A percentile compares a stretch with the other conserved stretches of the same genome.
Conservation (phyloP, 768 basidiomycete genomes). For the Filobasidium floriforme region DNA sequence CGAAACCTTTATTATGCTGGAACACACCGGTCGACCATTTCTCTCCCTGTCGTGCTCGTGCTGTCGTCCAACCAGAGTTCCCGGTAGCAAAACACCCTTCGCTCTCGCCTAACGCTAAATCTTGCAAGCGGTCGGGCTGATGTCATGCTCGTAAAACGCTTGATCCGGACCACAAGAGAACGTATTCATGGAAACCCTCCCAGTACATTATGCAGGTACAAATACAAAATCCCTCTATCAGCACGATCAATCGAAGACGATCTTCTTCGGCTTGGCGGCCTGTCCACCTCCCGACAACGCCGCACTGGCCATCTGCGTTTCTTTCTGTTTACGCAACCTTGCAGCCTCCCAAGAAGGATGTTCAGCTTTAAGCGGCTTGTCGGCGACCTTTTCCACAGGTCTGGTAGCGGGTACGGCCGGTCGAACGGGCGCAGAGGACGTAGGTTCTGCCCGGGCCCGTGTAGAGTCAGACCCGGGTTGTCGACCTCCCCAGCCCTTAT, state of each 20-base stretch:
- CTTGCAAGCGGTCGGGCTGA: no score
- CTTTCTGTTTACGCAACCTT: slow-evolving; percentile 57
- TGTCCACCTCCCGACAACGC: slow-evolving; percentile 26
- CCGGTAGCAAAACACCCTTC: no score
- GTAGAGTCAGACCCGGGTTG: not conserved
- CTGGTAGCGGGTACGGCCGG: not conserved
- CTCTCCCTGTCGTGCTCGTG: no score
- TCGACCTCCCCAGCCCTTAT: slow-evolving; percentile 10
- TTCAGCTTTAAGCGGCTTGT: slow-evolving; percentile 48
- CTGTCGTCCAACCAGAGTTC: no score
- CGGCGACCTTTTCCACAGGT: not conserved
- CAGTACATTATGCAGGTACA: no score
- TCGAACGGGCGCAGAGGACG: not conserved
- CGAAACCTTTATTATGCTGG: no score
- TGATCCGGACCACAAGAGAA: no score
- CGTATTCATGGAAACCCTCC: no score
- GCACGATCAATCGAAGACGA: slow-evolving; percentile 49
- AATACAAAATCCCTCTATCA: not conserved
- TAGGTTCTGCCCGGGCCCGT: not conserved
- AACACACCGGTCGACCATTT: no score
- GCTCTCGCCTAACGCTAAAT: no score
- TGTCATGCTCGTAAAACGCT: no score
- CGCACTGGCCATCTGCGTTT: slow-evolving; percentile 45
- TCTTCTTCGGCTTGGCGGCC: slow-evolving; percentile 74
- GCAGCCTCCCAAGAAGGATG: slow-evolving; percentile 99